Evolutionary conservation across 1,284 basidiomycete genomes (phyloP), one percentile per base, ranked within the genome.

Genomic region (Apiotrichum domesticum): DNA sequence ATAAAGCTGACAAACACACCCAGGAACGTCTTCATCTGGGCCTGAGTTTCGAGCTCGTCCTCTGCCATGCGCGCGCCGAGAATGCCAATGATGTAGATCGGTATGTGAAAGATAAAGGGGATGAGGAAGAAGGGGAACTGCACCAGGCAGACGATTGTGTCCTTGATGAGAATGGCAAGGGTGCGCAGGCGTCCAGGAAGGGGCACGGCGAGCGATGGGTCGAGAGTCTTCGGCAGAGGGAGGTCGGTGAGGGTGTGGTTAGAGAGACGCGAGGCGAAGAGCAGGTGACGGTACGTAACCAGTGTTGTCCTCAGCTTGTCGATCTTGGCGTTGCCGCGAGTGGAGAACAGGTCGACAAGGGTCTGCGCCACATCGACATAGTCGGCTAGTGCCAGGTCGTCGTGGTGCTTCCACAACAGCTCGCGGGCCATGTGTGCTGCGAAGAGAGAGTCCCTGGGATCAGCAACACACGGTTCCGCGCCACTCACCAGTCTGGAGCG

Each of bases 21-120:
- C 63, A 93, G 85, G 11, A 88, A 84, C 44, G 94, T 84, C 79
- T 96, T 94, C 78, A 87, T 93, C 79, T 94, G 90, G 40, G 91
- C 92, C 75, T 90, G 88, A 4, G 88, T 87, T 74, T 95, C 92
- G 45, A 75, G 39, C 74, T 97, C 93, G 64, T 92, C 85, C 68
- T 90, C 84, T 15, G 82, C 87, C 39, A 93, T 77, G 45, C 81
- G 78, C 4, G 87, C 88, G 47, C 88, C 90, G 48, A 87, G 68
- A 35, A 85, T 80, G 11, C 84, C 86, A 78, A 93, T 85, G 57
- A 85, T 74, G 74, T 96, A 96, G 46, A 88, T 84, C 0, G 93
- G 92, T 33, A 85, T 67, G 72, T 96, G 88, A 48, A 92, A 80
- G 52, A 92, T 67, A 44, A 95, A 80, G 1, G 93, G 92, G 49